phyloP scores from a whole-genome alignment of 176 grass and related monocot genomes.

The maize (Zea mays) region DNA sequence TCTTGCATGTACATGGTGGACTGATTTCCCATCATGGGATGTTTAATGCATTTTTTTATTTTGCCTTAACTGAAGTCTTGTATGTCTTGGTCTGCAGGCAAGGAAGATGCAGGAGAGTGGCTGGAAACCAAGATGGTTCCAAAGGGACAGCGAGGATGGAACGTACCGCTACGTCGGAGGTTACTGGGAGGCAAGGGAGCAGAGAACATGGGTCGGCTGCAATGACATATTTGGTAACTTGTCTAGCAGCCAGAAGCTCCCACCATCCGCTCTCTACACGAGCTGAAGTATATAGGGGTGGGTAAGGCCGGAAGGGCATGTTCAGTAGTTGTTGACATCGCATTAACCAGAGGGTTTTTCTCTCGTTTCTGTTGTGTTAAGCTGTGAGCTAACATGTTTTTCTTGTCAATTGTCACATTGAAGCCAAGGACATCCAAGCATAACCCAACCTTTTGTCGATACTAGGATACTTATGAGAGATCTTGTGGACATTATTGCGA shows the following conservation, averaged over 20 bases:
- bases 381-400: conserved; percentile 21
- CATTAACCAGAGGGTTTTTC: conserved; percentile 33
- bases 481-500: conserved; percentile 43
- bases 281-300: conserved; percentile 50
- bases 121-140: conserved; percentile 86
- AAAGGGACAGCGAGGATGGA: conserved; percentile 48
- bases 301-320: background rate
- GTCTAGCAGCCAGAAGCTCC: conserved; percentile 31
- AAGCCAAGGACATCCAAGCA: conserved; percentile 6
- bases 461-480: conserved; percentile 21
- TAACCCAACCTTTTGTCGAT: conserved; percentile 20
- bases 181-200: conserved; percentile 78
- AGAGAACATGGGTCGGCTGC: conserved; percentile 66
- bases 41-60: background rate
- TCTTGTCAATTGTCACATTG: conserved; percentile 35
- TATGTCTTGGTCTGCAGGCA: conserved; percentile 52
- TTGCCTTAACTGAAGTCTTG: background rate
- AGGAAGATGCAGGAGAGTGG: conserved; percentile 90
- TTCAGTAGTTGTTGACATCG: conserved; percentile 36
- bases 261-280: conserved; percentile 30
- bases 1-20: background rate
- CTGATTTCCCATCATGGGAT: conserved; percentile 1
- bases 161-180: conserved; percentile 66
- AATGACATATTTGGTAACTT: conserved; percentile 74
- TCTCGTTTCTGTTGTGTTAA: conserved; percentile 19